Evolutionary conservation across 2,329 filamentous ascomycete genomes (phyloP), one percentile per base, ranked within the genome.

Genomic region (Fusarium pilosicola): DNA sequence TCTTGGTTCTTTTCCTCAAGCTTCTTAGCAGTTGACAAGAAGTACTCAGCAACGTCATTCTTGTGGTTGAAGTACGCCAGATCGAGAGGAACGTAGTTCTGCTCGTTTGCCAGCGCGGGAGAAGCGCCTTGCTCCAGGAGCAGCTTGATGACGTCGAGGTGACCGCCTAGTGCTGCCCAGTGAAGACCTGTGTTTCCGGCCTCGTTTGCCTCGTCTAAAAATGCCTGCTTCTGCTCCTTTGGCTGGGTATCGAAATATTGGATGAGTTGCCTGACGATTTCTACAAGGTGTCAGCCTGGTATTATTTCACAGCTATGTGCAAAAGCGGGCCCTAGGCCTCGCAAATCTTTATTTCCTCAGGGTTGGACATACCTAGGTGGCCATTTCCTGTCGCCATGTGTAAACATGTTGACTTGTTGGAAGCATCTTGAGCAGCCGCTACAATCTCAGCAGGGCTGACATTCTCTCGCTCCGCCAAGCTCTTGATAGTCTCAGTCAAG

Each of bases 371-470:
- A 95, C 94, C 93, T 69, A 89, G 79, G 80, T 97, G 92, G 3
- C 96, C 96, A 80, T 99, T 99, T 32, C 94, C 96, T 30, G 94
- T 91, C 13, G 95, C 94, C 90, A 97, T 98, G 84, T 99, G 96
- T 79, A 98, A 83, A 52, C 92, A 93, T 73, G 95, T 97, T 64
- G 94, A 93, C 73, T 92, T 93, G 75, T 70, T 70, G 91, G 89
- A 46, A 90, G 60, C 87, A 80, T 97, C 95, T 74, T 91, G 90
- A 30, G 93, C 93, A 20, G 89, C 89, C 56, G 88, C 82, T 52
- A 98, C 82, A 67, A 97, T 87, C 64, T 91, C 88, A n/a, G 89
- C 87, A 5, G 88, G 81, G 0, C 89, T 82, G 56, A 86, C 86
- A 65, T 85, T 86, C 80, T 94, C 90, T 65, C 91, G 88, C 74